Evolutionary conservation across 1,139 yeast species (phyloP).

Genomic region (Hemisphaericaspora subhashii): DNA sequence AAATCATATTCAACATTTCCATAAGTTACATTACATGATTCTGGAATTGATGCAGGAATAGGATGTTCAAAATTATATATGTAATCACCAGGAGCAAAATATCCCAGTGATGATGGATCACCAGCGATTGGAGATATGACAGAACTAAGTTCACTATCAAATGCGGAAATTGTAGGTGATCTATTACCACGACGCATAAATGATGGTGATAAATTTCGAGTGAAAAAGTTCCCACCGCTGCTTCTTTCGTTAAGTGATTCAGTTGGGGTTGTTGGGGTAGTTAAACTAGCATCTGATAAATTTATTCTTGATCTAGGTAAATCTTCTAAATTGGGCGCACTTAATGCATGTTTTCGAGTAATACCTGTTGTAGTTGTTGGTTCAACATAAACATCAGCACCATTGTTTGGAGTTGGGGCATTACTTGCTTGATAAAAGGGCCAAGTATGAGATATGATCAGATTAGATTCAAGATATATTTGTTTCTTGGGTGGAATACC

Average conservation of each 20-base stretch:
- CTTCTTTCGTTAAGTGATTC: constrained; percentile 5
- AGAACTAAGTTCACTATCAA: constrained; percentile 17
- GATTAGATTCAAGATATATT: constrained; percentile 63
- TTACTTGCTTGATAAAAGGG: constrained; percentile 61
- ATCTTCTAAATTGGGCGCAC: constrained; percentile 3
- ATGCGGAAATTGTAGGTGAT: constrained; percentile 30
- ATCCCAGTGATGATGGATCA: constrained; percentile 30
- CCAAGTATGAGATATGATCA: constrained; percentile 82
- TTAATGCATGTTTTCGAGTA: neutral
- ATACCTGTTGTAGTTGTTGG: constrained; percentile 1
- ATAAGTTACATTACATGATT: constrained; percentile 72
- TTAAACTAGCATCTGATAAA: constrained; percentile 9
- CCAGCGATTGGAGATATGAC: constrained; percentile 10
- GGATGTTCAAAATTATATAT: constrained; percentile 90
- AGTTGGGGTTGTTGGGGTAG: constrained; percentile 21
- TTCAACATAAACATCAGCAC: constrained; percentile 54
- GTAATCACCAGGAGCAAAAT: constrained; percentile 77
- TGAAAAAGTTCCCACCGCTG: constrained; percentile 23
- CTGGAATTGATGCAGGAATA: constrained; percentile 80
- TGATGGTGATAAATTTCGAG: constrained; percentile 30
- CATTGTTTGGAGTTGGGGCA: constrained; percentile 40
- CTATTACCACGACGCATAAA: constrained; percentile 40
- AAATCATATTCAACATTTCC: constrained; percentile 74
- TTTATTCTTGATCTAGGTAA: neutral
- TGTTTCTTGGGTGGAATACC: constrained; percentile 90